Evolutionary conservation across 169 alveolate genomes (phyloP).

Genomic region (Cryptosporidium tyzzeri): DNA sequence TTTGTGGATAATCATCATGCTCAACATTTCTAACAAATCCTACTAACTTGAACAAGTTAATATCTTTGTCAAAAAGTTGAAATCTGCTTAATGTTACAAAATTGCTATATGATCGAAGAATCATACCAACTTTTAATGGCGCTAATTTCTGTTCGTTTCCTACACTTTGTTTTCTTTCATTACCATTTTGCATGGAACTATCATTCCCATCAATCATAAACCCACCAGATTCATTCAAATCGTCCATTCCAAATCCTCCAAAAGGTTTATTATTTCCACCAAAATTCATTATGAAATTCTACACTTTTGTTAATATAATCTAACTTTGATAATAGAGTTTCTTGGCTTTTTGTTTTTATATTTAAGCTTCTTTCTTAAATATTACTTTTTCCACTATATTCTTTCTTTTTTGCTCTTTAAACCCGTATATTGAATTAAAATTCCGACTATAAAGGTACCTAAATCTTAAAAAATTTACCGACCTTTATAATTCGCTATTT

Average conservation of each 20-base stretch:
- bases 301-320: neutral
- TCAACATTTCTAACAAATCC: slow-evolving; percentile 67
- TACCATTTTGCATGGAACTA: neutral
- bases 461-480: neutral
- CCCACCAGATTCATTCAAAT: slow-evolving; percentile 63
- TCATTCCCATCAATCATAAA: slow-evolving; percentile 53
- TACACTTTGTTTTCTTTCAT: slow-evolving; percentile 27
- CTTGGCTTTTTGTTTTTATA: no score
- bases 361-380: neutral
- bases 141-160: slow-evolving; percentile 54
- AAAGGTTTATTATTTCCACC: slow-evolving; percentile 37
- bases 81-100: slow-evolving; percentile 61
- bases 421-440: neutral
- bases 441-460: no score
- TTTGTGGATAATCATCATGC: slow-evolving; percentile 72
- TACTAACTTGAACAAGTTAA: slow-evolving; percentile 51
- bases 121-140: slow-evolving; percentile 62
- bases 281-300: slow-evolving; percentile 36
- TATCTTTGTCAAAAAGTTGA: slow-evolving; percentile 47
- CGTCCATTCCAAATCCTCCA: slow-evolving; percentile 63
- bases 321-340: no score
- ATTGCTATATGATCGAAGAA: slow-evolving; percentile 48
- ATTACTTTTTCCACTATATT: neutral
- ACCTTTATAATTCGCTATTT: neutral
- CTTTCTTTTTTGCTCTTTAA: neutral